phyloP scores from a whole-genome alignment of 345 rosid species.

The Corchorus capsularis region DNA sequence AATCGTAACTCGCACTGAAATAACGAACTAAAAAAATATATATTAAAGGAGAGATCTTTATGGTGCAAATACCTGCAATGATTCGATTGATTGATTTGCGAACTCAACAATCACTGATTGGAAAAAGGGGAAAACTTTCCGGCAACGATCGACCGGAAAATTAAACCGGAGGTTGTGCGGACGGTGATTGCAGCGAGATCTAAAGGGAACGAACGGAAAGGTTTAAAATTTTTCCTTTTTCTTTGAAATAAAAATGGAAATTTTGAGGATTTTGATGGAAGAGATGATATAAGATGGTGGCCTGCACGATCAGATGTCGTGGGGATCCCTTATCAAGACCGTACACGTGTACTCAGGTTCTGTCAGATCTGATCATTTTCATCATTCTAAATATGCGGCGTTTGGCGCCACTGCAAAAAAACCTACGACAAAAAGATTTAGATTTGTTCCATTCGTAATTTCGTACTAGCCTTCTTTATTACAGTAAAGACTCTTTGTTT shows the following conservation, averaged over 20 bases:
- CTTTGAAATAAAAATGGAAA: neutral
- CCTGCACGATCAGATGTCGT: slow-evolving; percentile 37
- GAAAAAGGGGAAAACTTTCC: slow-evolving; percentile 7
- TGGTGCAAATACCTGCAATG: slow-evolving; percentile 20
- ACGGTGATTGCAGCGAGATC: slow-evolving; percentile 38
- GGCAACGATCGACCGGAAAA: slow-evolving; percentile 8
- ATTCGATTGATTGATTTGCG: slow-evolving; percentile 3
- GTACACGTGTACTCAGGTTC: slow-evolving; percentile 36
- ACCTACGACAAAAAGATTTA: neutral
- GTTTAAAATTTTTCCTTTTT: neutral
- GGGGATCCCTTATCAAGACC: slow-evolving; percentile 21
- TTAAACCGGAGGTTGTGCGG: slow-evolving; percentile 34
- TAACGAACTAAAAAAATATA: neutral
- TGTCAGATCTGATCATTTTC: slow-evolving; percentile 13
- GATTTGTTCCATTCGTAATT: neutral
- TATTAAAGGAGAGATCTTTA: slow-evolving; percentile 1
- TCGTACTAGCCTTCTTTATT: no score
- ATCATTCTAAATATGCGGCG: neutral
- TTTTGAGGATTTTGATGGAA: slow-evolving; percentile 15
- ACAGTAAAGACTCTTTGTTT: no score
- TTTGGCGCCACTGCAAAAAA: neutral
- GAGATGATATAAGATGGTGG: slow-evolving; percentile 37
- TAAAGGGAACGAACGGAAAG: neutral
- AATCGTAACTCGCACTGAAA: neutral
- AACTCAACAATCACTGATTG: slow-evolving; percentile 21